Evolutionary conservation across 2,329 filamentous ascomycete genomes (phyloP).

Genomic region (Helotiales sp.): DNA sequence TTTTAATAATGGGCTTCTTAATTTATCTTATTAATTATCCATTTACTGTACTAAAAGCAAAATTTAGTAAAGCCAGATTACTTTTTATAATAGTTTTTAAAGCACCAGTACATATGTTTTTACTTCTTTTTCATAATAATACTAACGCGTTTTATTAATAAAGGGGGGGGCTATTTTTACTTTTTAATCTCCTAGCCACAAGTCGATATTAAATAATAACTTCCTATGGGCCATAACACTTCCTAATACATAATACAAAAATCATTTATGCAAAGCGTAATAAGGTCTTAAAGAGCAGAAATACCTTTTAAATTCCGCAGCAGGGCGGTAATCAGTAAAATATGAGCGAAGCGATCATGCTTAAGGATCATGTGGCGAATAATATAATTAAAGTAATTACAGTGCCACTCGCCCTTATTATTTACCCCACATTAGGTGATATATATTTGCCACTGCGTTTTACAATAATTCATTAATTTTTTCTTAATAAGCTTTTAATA

Average conservation of each 20-base stretch:
- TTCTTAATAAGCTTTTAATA: constrained; percentile 21
- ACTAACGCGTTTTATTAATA: constrained; percentile 18
- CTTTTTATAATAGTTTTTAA: constrained; percentile 22
- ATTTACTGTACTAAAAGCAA: constrained; percentile 24
- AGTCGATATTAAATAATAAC: constrained; percentile 20
- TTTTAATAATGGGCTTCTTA: constrained; percentile 26
- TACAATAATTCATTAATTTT: constrained; percentile 20
- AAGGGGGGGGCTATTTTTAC: constrained; percentile 20
- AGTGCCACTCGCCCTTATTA: neutral
- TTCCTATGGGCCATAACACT: constrained; percentile 23
- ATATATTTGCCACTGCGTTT: neutral
- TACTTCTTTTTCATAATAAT: constrained; percentile 17
- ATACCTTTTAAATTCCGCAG: constrained; percentile 19
- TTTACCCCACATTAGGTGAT: neutral
- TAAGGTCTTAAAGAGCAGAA: constrained; percentile 25
- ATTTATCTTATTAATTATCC: constrained; percentile 22
- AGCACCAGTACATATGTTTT: constrained; percentile 24
- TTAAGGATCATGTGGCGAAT: no score
- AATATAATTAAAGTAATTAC: no score
- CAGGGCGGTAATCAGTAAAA: constrained; percentile 18
- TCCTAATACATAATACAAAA: constrained; percentile 22
- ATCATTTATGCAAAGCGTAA: constrained; percentile 23
- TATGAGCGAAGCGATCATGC: constrained; percentile 19
- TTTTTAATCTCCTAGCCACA: constrained; percentile 21
- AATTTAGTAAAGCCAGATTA: constrained; percentile 26